A percentile compares a stretch with the other conserved stretches of the same genome.
Conservation (phyloP, 495 filamentous ascomycete genomes). For the Hypomontagnella monticulosa region DNA sequence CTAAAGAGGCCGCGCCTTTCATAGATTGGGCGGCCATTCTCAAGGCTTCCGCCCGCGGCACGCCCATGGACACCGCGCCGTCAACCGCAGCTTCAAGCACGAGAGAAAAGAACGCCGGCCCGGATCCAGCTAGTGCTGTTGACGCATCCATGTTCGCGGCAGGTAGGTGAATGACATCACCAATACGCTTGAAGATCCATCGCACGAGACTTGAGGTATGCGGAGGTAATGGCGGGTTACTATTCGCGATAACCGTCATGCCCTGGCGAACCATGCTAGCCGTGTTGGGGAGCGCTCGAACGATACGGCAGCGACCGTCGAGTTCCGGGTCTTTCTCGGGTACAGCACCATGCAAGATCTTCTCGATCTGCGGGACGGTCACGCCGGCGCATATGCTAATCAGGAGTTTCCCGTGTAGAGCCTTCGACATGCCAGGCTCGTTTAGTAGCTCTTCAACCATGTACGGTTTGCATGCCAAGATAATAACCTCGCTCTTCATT, state of each 20-base stretch:
- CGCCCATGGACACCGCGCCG: slow-evolving; percentile 81
- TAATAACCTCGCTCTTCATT: slow-evolving; percentile 68
- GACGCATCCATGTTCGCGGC: slow-evolving; percentile 75
- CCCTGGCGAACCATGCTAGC: slow-evolving; percentile 73
- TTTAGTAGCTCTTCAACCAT: slow-evolving; percentile 72
- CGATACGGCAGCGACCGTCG: slow-evolving; percentile 63
- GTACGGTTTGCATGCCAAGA: slow-evolving; percentile 83
- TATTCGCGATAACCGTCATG: slow-evolving; percentile 80
- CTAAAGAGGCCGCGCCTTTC: slow-evolving; percentile 75
- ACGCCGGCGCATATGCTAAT: slow-evolving; percentile 90
- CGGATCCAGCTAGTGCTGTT: slow-evolving; percentile 79
- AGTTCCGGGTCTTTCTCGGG: slow-evolving; percentile 48
- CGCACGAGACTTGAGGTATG: slow-evolving; percentile 65
- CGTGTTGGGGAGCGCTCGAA: slow-evolving; percentile 85
- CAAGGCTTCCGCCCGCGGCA: slow-evolving; percentile 79
- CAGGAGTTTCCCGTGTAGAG: slow-evolving; percentile 79
- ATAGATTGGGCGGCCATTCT: slow-evolving; percentile 83
- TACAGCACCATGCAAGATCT: slow-evolving; percentile 62
- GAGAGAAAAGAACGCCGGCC: slow-evolving; percentile 82
- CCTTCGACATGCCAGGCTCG: slow-evolving; percentile 71
- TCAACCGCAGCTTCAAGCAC: slow-evolving; percentile 80
- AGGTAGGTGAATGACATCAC: slow-evolving; percentile 71
- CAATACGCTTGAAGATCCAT: slow-evolving; percentile 81
- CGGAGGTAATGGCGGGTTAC: slow-evolving; percentile 64
- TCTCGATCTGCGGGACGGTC: slow-evolving; percentile 68